Evolutionary conservation across 2,329 filamentous ascomycete genomes (phyloP), one percentile per base, ranked within the genome.

Genomic region (Aspergillus costaricaensis): DNA sequence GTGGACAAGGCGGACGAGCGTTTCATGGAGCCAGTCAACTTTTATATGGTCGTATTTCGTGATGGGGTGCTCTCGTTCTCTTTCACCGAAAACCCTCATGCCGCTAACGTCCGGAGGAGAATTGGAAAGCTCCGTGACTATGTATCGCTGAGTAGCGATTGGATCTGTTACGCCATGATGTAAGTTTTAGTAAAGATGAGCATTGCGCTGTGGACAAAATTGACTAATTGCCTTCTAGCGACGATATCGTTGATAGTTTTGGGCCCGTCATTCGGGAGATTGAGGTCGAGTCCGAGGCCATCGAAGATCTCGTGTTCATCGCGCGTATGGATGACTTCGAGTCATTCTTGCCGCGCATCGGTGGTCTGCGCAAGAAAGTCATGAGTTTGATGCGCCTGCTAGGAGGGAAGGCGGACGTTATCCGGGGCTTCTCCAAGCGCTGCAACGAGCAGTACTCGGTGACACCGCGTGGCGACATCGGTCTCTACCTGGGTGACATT

Each of bases 121-220:
- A 98, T 99, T 70, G 89, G 91, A 23, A 90, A 92, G 68, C 83
- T 99, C 58, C 94, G 96, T 72, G 95, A 99, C 72, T 98, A 97
- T 72, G 91, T 98, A 69, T 89, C 93, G 63, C 84, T 99, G 41
- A 96, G 92, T 73, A 93, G 92, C 68, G 95, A 99, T 78, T 99
- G 96, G 94, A 96, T 98, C 68, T 99, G 95, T 81, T 99, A 99
- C 74, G 95, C 95, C 47, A 84, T 99, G 72, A 98, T 99, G 89
- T 92, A 82, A 83, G 88, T 80, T 57, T 36, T 5, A 36, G 32
- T 15, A 12, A 36, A 47, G 53, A 23, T 27, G 25, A n/a, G 7
- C 17, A 12, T 38, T 5, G 21, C 36, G 14, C 14, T 15, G 52
- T 12, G 47, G 56, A 6, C 25, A 9, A 21, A 8, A 14, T 17